Percentiles rank a stretch among this genome's conserved stretches.
These are phyloP conservation scores for Perilla frutescens DNA, from an alignment of 257 asterid genomes.

Conservation along the genomic window DNA sequence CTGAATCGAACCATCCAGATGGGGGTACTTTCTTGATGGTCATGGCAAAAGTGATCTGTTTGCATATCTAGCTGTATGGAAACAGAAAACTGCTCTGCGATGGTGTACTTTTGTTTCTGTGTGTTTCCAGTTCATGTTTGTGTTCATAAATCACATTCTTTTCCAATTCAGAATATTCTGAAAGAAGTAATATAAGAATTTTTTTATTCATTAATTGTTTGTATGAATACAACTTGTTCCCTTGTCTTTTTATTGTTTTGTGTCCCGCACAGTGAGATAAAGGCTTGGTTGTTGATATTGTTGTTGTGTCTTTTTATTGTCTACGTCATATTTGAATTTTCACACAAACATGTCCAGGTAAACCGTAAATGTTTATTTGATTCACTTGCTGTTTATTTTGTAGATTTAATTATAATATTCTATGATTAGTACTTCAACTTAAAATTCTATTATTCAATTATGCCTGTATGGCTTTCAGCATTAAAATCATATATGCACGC, in stretches of 20 bases:
- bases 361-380: background rate
- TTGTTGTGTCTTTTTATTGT: background rate
- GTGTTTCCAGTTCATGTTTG: background rate
- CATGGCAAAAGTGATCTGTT: background rate
- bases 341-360: too few relatives aligned
- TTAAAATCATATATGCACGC: background rate
- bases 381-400: slow-evolving; percentile 7
- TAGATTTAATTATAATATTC: slow-evolving; percentile 9
- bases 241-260: background rate
- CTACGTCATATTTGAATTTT: background rate
- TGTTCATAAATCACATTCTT: background rate
- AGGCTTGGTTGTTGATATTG: background rate
- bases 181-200: background rate
- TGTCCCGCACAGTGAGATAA: background rate
- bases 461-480: background rate
- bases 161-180: background rate
- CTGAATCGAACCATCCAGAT: background rate
- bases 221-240: background rate
- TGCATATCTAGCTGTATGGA: background rate
- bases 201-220: background rate
- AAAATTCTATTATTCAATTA: background rate
- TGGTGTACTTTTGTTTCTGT: background rate
- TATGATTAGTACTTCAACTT: background rate
- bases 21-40: background rate
- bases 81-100: background rate